A percentile compares a stretch with the other conserved stretches of the same genome.
phyloP scores from a whole-genome alignment of 192 early-diverging fungal genomes.

The Cetraspora pellucida region DNA sequence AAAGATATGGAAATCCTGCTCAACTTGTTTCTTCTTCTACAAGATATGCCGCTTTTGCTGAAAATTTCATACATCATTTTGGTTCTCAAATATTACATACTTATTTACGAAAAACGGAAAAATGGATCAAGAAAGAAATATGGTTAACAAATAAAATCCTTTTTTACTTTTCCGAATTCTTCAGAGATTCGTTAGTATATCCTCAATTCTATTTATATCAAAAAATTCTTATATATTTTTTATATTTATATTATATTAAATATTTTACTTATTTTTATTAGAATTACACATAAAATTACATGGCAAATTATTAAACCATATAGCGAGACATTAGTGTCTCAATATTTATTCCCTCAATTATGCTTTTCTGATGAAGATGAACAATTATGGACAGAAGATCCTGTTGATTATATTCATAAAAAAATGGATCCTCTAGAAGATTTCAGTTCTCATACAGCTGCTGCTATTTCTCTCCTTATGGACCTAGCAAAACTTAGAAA shows the following conservation, averaged over 20 bases:
- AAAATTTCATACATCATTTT: constrained; percentile 85
- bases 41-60: constrained; percentile 70
- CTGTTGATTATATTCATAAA: constrained; percentile 88
- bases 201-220: not conserved
- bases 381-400: constrained; percentile 90
- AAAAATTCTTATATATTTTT: not conserved
- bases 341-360: constrained; percentile 91
- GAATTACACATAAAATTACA: constrained; percentile 85
- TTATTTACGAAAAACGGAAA: constrained; percentile 85
- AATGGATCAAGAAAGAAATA: constrained; percentile 65
- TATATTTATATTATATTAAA: not conserved
- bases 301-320: constrained; percentile 93
- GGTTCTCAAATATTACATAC: constrained; percentile 84
- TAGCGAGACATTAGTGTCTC: constrained; percentile 74
- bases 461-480: constrained; percentile 78
- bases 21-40: constrained; percentile 53
- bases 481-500: constrained; percentile 77
- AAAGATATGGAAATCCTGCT: constrained; percentile 71
- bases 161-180: constrained; percentile 72
- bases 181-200: constrained; percentile 65
- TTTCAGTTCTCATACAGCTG: constrained; percentile 72
- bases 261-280: constrained; percentile 23
- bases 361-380: constrained; percentile 86
- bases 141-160: constrained; percentile 78
- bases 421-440: constrained; percentile 78